Conservation (phyloP, 140 eudicot species). For the Bidens hawaiensis region DNA sequence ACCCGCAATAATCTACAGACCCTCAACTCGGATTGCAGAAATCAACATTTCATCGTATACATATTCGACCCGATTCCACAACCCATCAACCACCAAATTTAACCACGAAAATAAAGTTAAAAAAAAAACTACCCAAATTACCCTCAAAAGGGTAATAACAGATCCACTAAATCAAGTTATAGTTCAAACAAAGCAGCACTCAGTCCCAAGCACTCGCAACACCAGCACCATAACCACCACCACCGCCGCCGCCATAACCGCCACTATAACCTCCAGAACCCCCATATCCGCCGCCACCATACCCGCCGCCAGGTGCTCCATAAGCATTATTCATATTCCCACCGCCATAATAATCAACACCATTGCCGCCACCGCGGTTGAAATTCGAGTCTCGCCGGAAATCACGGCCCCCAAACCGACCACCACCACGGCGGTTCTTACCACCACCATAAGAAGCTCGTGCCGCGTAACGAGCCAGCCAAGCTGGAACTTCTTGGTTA, state of each 20-base stretch:
- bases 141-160: background rate
- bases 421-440: background rate
- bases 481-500: background rate
- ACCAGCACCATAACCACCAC: background rate
- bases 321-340: background rate
- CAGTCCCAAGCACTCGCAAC: background rate
- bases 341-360: background rate
- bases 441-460: background rate
- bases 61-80: background rate
- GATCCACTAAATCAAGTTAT: background rate
- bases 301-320: background rate
- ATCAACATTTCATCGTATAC: background rate
- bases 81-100: background rate
- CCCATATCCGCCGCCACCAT: background rate
- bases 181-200: background rate
- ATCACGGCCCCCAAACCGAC: background rate
- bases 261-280: background rate
- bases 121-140: background rate
- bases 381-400: background rate
- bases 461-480: background rate
- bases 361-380: background rate
- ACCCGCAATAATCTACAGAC: conserved; percentile 36
- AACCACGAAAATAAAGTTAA: background rate
- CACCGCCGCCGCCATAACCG: background rate
- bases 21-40: background rate